Conservation (phyloP, 495 filamentous ascomycete species). For the Copromyces sp. region DNA sequence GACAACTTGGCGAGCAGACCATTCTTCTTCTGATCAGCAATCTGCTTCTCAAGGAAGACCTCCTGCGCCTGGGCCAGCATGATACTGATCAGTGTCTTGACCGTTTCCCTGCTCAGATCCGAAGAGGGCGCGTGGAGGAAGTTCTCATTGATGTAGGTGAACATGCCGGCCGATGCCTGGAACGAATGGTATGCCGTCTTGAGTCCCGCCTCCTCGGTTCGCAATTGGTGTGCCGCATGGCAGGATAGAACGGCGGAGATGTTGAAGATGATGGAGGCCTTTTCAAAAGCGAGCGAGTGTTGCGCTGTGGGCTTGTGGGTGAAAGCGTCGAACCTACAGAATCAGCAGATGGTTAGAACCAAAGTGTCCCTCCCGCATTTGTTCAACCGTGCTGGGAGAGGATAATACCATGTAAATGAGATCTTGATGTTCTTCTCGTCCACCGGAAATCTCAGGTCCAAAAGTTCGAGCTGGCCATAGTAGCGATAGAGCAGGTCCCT, state of each 20-base stretch:
- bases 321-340: conserved; percentile 87
- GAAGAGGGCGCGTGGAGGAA: conserved; percentile 94
- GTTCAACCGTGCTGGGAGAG: not conserved
- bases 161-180: conserved; percentile 97
- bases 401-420: conserved; percentile 83
- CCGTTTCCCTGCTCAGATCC: conserved; percentile 86
- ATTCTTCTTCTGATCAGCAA: conserved; percentile 84
- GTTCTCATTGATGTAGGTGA: conserved; percentile 99
- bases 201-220: conserved; percentile 81
- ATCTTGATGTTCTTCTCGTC: conserved; percentile 99
- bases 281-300: conserved; percentile 94
- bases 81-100: conserved; percentile 85
- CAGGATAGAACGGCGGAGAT: conserved; percentile 95
- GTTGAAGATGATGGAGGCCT: conserved; percentile 99
- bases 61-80: conserved; percentile 95
- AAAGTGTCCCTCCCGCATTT: not conserved
- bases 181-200: conserved; percentile 98
- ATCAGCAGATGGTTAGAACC: conserved; percentile 13
- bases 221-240: conserved; percentile 87
- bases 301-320: conserved; percentile 93
- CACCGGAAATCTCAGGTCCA: conserved; percentile 91
- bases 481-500: conserved; percentile 93
- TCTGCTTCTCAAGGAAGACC: conserved; percentile 94
- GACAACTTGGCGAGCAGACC: conserved; percentile 88
- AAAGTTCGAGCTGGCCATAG: conserved; percentile 89